Conservation (phyloP, 1,284 basidiomycete genomes). For the Cryptococcus sp. region DNA sequence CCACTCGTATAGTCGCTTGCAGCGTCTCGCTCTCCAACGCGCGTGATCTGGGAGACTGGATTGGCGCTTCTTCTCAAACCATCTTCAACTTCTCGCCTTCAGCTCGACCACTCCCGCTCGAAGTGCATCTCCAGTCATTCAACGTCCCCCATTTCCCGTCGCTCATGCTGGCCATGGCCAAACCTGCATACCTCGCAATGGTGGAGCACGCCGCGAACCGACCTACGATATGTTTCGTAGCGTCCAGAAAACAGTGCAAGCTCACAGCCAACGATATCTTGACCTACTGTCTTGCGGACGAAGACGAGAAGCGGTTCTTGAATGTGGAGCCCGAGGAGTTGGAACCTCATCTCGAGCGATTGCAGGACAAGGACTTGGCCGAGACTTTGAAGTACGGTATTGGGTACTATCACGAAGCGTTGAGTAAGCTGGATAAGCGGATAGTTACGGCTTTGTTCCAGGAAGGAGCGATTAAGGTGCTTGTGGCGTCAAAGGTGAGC, state of each 20-base stretch:
- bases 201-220: conserved; percentile 82
- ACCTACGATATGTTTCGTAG: conserved; percentile 90
- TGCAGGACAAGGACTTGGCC: conserved; percentile 74
- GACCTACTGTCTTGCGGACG: conserved; percentile 84
- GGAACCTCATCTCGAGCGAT: conserved; percentile 81
- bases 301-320: conserved; percentile 81
- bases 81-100: conserved; percentile 98
- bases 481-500: conserved; percentile 85
- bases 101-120: conserved; percentile 93
- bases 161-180: conserved; percentile 98
- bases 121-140: conserved; percentile 96
- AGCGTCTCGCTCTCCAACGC: conserved; percentile 96
- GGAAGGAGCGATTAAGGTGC: conserved; percentile 89
- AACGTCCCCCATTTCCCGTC: conserved; percentile 96
- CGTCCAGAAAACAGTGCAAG: conserved; percentile 89
- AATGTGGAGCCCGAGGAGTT: conserved; percentile 84
- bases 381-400: conserved; percentile 88
- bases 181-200: conserved; percentile 93
- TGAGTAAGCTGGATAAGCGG: conserved; percentile 85
- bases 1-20: conserved; percentile 90
- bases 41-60: conserved; percentile 95
- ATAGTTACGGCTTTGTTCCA: conserved; percentile 93
- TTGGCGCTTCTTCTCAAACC: conserved; percentile 86
- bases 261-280: conserved; percentile 90
- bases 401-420: conserved; percentile 93